phyloP scores from a whole-genome alignment of 2,329 filamentous ascomycete genomes.

The Colletotrichum noveboracense region DNA sequence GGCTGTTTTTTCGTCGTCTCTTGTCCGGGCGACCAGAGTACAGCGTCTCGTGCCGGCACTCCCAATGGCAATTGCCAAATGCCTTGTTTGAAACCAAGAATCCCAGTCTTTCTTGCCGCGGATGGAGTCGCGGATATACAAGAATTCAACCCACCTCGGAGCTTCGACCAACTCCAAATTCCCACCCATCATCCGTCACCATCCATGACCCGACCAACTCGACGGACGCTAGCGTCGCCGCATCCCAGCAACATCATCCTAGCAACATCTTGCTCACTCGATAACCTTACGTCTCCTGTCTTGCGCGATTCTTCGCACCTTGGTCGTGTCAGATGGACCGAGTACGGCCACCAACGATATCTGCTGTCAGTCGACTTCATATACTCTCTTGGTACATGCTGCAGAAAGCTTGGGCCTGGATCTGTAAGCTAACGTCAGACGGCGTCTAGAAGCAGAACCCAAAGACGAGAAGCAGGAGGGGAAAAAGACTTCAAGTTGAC shows the following conservation, averaged over 20 bases:
- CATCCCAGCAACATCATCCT: background rate
- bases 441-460: background rate
- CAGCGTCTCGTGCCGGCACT: background rate
- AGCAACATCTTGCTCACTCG: background rate
- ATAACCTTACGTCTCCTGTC: background rate
- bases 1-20: background rate
- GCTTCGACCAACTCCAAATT: conserved; percentile 2
- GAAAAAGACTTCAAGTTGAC: background rate
- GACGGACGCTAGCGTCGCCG: background rate
- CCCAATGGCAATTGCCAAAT: conserved; percentile 8
- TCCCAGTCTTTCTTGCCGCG: background rate
- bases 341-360: background rate
- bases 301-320: background rate
- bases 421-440: background rate
- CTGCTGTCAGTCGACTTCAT: background rate
- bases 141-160: background rate
- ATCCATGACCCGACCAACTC: background rate
- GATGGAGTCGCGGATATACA: conserved; percentile 16
- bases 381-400: background rate
- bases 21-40: background rate
- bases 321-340: background rate
- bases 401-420: background rate
- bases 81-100: conserved; percentile 1
- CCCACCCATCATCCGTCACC: background rate
- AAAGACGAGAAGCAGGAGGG: background rate